Percentiles rank a stretch among this genome's conserved stretches.
Evolutionary conservation across 2,329 filamentous ascomycete genomes (phyloP).

Genomic region (Alternaria arborescens): DNA sequence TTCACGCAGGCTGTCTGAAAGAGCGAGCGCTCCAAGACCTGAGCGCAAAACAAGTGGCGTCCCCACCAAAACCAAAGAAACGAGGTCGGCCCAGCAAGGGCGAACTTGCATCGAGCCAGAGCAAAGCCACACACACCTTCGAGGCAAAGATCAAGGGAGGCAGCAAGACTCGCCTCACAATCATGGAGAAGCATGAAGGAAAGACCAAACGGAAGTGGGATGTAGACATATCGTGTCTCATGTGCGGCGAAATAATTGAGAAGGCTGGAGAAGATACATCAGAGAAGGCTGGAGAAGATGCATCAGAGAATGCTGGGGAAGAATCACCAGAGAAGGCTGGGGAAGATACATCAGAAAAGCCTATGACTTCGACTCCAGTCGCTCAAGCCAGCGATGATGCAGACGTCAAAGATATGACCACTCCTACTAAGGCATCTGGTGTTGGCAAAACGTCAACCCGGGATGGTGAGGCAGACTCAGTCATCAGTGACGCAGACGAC

Average conservation of each 20-base stretch:
- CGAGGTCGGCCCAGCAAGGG: slow-evolving; percentile 5
- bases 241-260: slow-evolving; percentile 30
- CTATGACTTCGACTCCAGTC: neutral
- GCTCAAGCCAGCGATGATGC: slow-evolving; percentile 2
- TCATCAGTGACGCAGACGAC: slow-evolving; percentile 2
- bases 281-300: neutral
- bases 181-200: slow-evolving; percentile 25
- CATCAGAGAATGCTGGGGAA: neutral
- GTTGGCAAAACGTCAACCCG: neutral
- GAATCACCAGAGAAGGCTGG: neutral
- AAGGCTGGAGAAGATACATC: slow-evolving; percentile 10
- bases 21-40: slow-evolving; percentile 23
- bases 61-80: slow-evolving; percentile 9
- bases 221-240: slow-evolving; percentile 30
- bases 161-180: slow-evolving; percentile 22
- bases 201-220: slow-evolving; percentile 19
- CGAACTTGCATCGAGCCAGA: neutral
- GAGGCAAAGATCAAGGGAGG: slow-evolving; percentile 14
- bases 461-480: neutral
- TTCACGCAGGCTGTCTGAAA: slow-evolving; percentile 53
- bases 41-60: slow-evolving; percentile 6
- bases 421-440: neutral
- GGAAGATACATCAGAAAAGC: neutral
- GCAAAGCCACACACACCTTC: slow-evolving; percentile 1
- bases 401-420: neutral